Base-by-base conservation (phyloP, 768 basidiomycete species). In the Pleurotus salmoneostramineus region DNA sequence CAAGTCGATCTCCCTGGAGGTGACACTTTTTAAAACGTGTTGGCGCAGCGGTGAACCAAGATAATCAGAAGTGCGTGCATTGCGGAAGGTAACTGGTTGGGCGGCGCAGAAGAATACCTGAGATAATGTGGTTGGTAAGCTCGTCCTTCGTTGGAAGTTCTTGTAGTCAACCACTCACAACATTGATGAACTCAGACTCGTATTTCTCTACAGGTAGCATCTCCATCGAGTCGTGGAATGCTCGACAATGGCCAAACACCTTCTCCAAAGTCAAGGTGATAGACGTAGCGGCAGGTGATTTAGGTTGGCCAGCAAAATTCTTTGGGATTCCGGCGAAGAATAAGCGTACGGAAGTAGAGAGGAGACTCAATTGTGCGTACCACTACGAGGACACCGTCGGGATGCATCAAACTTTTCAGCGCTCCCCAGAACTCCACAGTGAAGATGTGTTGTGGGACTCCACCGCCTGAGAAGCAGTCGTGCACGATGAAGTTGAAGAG, bases 381-480 rank as follows among this genome's bases (percentile, higher is more conserved):
- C 63, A 97, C 85, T 15, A 85, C 93, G 11, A 96, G 69, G 12
- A 95, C 76, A 3, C 89, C 95, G 48, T 91, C 84, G 3, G 82
- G 75, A 10, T 81, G 77, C 70, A 96, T 80, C 15, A 87, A 67
- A 2, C 69, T 64, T 63, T 83, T 87, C 52, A 96, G 66, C 55
- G 86, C 84, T 21, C 76, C 62, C 91, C 93, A 96, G 67, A 95
- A 95, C 63, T 95, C 87, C 33, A 81, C 42, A 0, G 94, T 91
- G 71, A 89, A 98, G 52, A 98, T 73, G 65, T 93, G 88, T 37
- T 85, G 75, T 0, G 96, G 94, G 2, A 98, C 86, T n/a, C 84
- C 85, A 3, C 96, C 96, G 6, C 95, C 96, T 6, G 94, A 93
- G 69, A 97, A 98, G 66, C 91, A 92, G 64, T 96, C 95, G 63